Evolutionary conservation across 2,329 filamentous ascomycete genomes (phyloP).

Genomic region (Dactylellina haptotyla): DNA sequence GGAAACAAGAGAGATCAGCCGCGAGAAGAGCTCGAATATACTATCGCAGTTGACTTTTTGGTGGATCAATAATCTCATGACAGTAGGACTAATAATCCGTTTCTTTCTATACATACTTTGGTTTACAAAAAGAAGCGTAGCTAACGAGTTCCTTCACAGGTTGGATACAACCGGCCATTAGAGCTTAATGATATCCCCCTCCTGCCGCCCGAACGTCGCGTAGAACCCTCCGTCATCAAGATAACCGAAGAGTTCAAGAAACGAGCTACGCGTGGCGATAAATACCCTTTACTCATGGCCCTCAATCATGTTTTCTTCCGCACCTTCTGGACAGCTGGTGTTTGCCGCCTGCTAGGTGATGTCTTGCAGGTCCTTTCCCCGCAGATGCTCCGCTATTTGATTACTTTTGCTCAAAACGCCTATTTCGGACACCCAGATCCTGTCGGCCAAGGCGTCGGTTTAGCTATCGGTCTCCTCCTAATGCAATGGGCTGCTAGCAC

Average conservation of each 20-base stretch:
- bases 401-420: slow-evolving; percentile 85
- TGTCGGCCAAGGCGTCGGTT: slow-evolving; percentile 86
- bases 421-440: slow-evolving; percentile 70
- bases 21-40: slow-evolving; percentile 82
- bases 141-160: slow-evolving; percentile 62
- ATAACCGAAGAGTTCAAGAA: slow-evolving; percentile 80
- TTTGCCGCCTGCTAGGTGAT: slow-evolving; percentile 90
- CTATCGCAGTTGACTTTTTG: slow-evolving; percentile 94
- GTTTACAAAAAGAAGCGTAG: slow-evolving; percentile 63
- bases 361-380: slow-evolving; percentile 87
- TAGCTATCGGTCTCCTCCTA: slow-evolving; percentile 90
- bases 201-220: slow-evolving; percentile 80
- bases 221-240: slow-evolving; percentile 83
- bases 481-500: slow-evolving; percentile 87
- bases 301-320: slow-evolving; percentile 84
- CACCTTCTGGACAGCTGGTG: slow-evolving; percentile 80
- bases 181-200: slow-evolving; percentile 87
- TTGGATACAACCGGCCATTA: slow-evolving; percentile 84
- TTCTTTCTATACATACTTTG: slow-evolving; percentile 75
- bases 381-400: slow-evolving; percentile 86
- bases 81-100: no score
- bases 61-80: slow-evolving; percentile 99
- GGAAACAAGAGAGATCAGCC: slow-evolving; percentile 70
- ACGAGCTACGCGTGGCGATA: slow-evolving; percentile 75
- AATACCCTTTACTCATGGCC: slow-evolving; percentile 86